These are phyloP conservation scores for Rhododendron mucronatum DNA, from an alignment of 148 eudicot species.

Conservation along the genomic window DNA sequence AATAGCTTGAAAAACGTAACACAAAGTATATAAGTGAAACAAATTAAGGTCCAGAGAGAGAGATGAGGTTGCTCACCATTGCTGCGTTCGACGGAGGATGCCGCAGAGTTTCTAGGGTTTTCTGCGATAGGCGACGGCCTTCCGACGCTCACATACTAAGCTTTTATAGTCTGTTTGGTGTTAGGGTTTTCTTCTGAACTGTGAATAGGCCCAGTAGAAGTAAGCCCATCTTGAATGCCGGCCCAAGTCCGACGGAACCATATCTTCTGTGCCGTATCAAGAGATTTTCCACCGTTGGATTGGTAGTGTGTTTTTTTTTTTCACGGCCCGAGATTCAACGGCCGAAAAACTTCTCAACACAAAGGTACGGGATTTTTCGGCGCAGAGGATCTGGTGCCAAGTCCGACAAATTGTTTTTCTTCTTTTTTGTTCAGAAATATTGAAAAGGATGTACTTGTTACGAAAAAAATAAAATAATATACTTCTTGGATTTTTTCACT, in stretches of 20 bases:
- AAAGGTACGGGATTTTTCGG: too few species aligned
- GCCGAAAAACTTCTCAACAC: accelerated
- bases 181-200: neutral
- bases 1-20: neutral
- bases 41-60: neutral
- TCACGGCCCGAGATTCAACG: too few species aligned
- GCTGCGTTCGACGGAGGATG: neutral
- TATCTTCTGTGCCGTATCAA: too few species aligned
- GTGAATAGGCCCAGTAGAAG: neutral
- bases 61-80: neutral
- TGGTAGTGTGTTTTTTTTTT: too few species aligned
- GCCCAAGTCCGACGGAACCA: neutral
- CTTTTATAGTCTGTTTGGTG: neutral
- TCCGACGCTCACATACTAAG: neutral
- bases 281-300: too few species aligned
- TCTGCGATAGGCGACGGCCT: neutral
- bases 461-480: too few species aligned
- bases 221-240: neutral
- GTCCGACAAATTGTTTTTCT: too few species aligned
- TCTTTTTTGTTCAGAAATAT: too few species aligned
- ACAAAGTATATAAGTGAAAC: neutral
- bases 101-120: neutral
- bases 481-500: too few species aligned
- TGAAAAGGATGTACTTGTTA: too few species aligned
- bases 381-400: too few species aligned